Percentiles rank a stretch among this genome's conserved stretches.
Conservation (phyloP, 78 protist genomes). For the Isochrysis galbana region DNA sequence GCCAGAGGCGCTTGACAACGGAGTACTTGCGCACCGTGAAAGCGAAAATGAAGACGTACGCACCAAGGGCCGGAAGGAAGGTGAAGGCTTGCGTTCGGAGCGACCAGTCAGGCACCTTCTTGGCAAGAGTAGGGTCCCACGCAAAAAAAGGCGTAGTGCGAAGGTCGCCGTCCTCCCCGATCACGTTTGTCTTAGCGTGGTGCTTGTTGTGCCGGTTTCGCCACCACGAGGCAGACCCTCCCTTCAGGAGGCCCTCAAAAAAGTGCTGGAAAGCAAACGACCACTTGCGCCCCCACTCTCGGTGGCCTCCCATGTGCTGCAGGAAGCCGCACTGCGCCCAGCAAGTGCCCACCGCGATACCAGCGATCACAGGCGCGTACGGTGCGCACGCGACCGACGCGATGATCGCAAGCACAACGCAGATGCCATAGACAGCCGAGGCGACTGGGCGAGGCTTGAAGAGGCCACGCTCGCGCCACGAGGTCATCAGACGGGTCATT, state of each 20-base stretch:
- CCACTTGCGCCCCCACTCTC: not conserved
- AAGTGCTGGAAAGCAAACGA: not conserved
- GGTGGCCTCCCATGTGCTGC: conserved; percentile 43
- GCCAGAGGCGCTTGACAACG: conserved; percentile 3
- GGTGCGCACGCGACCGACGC: not conserved
- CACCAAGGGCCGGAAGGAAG: conserved; percentile 35
- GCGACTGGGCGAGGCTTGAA: conserved; percentile 7
- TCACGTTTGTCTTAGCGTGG: conserved; percentile 46
- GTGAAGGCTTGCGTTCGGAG: conserved; percentile 28
- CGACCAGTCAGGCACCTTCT: conserved; percentile 36
- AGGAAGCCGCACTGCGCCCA: conserved; percentile 46
- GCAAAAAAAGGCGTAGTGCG: conserved; percentile 35
- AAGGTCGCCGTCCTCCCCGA: conserved; percentile 39
- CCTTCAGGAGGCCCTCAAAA: conserved; percentile 30
- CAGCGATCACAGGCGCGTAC: not conserved
- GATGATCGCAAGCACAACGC: not conserved
- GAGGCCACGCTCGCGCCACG: conserved; percentile 20
- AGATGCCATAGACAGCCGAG: not conserved
- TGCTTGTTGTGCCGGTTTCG: conserved; percentile 52
- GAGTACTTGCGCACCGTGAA: conserved; percentile 20
- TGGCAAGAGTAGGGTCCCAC: conserved; percentile 34
- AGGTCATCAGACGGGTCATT: not conserved
- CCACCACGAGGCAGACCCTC: conserved; percentile 44
- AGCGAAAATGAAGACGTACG: conserved; percentile 32
- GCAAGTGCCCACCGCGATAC: conserved; percentile 1